phyloP scores from a whole-genome alignment of 441 rosid genomes.

The Syzygium malaccense region DNA sequence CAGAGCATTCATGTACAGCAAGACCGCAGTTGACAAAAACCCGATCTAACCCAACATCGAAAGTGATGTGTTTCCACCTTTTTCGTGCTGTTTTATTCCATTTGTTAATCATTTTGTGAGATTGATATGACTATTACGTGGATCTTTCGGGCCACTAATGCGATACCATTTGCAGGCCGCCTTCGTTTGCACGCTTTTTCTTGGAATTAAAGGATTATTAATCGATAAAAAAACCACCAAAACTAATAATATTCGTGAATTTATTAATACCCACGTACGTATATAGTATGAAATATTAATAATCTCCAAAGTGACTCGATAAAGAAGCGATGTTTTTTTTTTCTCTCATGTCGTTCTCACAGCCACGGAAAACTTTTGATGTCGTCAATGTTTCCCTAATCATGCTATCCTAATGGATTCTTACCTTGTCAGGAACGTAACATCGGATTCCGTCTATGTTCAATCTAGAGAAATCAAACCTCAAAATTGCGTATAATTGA shows the following conservation, averaged over 20 bases:
- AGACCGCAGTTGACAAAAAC: background rate
- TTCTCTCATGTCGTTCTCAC: background rate
- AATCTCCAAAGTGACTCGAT: background rate
- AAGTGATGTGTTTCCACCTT: background rate
- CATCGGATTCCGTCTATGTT: background rate
- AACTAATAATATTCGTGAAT: background rate
- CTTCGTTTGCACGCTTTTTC: background rate
- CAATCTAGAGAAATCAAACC: background rate
- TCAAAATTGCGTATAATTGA: background rate
- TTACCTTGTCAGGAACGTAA: background rate
- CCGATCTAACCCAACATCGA: background rate
- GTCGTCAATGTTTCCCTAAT: background rate
- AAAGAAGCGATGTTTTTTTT: background rate
- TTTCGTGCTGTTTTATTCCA: background rate
- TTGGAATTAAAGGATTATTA: background rate
- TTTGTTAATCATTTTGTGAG: background rate
- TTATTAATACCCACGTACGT: background rate
- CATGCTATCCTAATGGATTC: background rate
- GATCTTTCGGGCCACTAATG: background rate
- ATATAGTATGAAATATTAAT: background rate
- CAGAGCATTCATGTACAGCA: background rate
- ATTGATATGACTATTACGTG: background rate
- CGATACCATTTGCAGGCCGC: background rate
- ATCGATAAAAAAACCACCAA: background rate
- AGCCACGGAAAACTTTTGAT: background rate